Conservation (phyloP, 352 stramenopile genomes). For the Saprolegnia parasitica region DNA sequence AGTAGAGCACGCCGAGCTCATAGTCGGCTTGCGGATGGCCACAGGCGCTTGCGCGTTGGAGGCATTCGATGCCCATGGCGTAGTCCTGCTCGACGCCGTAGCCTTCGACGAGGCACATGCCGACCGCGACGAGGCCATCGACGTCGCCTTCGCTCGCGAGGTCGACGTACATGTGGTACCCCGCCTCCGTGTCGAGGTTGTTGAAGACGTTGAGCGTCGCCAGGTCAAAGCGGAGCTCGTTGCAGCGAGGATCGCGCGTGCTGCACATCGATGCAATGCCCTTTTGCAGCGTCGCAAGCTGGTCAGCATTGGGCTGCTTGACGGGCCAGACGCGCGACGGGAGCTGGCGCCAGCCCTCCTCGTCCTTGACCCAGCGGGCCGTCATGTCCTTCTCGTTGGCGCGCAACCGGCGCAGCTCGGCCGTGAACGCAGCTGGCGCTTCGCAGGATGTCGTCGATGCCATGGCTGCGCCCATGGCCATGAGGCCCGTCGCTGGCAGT, state of each 20-base stretch:
- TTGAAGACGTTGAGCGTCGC: conserved; percentile 22
- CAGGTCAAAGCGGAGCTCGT: conserved; percentile 14
- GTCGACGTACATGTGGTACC: conserved; percentile 6
- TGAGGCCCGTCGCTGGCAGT: too few relatives aligned
- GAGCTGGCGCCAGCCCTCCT: conserved; percentile 20
- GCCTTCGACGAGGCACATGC: conserved; percentile 22
- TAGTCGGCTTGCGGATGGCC: conserved; percentile 23
- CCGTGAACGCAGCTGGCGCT: too few relatives aligned
- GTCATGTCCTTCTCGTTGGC: conserved; percentile 7
- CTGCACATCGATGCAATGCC: not conserved
- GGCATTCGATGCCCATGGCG: not conserved
- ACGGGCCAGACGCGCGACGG: conserved; percentile 20
- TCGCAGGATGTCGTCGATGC: too few relatives aligned
- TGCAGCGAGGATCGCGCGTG: not conserved
- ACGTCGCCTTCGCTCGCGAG: conserved; percentile 17
- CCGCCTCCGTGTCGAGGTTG: conserved; percentile 12
- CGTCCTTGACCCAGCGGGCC: conserved; percentile 23
- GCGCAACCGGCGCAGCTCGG: conserved; percentile 1
- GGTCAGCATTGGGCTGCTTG: not conserved
- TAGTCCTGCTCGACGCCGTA: conserved; percentile 27
- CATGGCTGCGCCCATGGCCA: too few relatives aligned
- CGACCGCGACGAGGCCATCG: conserved; percentile 10
- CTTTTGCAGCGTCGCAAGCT: not conserved
- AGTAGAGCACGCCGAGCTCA: conserved; percentile 16
- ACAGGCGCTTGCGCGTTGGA: not conserved